phyloP scores from a whole-genome alignment of 1,139 yeast genomes.

The Lodderomyces parapsilosis region DNA sequence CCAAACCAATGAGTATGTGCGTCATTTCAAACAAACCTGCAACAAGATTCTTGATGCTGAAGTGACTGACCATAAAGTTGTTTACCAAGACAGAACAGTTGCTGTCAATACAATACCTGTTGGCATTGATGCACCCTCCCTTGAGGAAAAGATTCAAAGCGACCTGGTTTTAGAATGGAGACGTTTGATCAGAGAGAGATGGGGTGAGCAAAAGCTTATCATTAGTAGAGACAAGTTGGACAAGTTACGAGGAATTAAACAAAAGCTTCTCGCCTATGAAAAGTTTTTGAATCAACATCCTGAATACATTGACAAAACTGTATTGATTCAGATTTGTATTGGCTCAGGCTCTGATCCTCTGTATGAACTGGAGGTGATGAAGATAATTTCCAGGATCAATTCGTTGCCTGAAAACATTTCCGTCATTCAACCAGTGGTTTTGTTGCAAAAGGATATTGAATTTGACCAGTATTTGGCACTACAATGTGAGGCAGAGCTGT shows the following conservation, averaged over 20 bases:
- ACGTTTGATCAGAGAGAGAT: conserved; percentile 67
- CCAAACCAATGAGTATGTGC: conserved; percentile 89
- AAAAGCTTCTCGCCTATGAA: conserved; percentile 85
- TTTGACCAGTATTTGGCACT: conserved; percentile 88
- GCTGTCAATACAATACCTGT: conserved; percentile 73
- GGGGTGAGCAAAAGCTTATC: conserved; percentile 69
- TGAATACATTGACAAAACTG: conserved; percentile 63
- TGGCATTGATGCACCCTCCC: conserved; percentile 76
- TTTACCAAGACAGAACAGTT: conserved; percentile 65
- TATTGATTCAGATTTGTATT: conserved; percentile 79
- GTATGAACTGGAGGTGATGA: conserved; percentile 70
- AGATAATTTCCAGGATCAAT: conserved; percentile 83
- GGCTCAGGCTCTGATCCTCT: conserved; percentile 49
- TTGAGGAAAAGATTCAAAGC: conserved; percentile 46
- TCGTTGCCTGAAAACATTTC: conserved; percentile 72
- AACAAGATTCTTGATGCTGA: conserved; percentile 82
- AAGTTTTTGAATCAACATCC: conserved; percentile 71
- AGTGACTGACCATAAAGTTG: conserved; percentile 70
- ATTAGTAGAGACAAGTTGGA: conserved; percentile 90
- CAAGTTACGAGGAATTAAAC: conserved; percentile 82
- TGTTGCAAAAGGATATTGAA: conserved; percentile 83
- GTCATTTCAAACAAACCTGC: conserved; percentile 91
- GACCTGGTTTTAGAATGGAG: conserved; percentile 71
- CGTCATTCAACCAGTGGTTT: conserved; percentile 79
- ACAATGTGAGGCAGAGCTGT: conserved; percentile 80